Evolutionary conservation across 2,329 filamentous ascomycete species (phyloP).

Genomic region (Huntiella savannae): DNA sequence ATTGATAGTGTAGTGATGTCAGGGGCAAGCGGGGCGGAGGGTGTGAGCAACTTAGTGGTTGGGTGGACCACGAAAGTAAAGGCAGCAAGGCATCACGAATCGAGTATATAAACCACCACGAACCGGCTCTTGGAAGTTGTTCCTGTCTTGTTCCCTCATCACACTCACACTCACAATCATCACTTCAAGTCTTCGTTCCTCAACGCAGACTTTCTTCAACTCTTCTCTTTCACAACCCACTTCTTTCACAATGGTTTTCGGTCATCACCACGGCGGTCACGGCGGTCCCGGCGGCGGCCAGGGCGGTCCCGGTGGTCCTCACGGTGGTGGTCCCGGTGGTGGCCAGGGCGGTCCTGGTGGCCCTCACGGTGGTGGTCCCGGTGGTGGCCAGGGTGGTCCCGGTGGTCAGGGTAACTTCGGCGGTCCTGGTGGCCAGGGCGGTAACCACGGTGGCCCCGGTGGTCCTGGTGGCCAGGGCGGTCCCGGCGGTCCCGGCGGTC

Average conservation of each 20-base stretch:
- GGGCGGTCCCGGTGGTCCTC: neutral
- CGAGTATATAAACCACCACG: too few relatives aligned
- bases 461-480: neutral
- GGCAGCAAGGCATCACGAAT: too few relatives aligned
- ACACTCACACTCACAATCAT: neutral
- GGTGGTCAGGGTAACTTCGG: neutral
- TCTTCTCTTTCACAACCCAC: neutral
- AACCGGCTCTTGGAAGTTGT: too few relatives aligned
- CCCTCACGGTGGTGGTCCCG: neutral
- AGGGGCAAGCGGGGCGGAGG: too few relatives aligned
- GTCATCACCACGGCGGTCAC: conserved; percentile 2
- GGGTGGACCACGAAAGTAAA: too few relatives aligned
- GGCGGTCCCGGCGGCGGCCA: conserved; percentile 1
- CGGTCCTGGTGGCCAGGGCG: neutral
- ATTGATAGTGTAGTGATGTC: too few relatives aligned
- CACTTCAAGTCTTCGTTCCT: neutral
- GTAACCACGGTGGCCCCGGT: neutral
- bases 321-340: neutral
- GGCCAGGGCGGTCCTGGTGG: neutral
- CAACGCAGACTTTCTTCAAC: neutral
- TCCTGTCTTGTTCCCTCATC: too few relatives aligned
- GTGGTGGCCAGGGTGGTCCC: neutral
- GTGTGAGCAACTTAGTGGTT: too few relatives aligned
- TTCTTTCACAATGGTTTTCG: conserved; percentile 9
- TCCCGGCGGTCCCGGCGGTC: conserved; percentile 1